Evolutionary conservation across 805 yeast species (phyloP), one percentile per base, ranked within the genome.

Genomic region (Saturnispora halmiae): DNA sequence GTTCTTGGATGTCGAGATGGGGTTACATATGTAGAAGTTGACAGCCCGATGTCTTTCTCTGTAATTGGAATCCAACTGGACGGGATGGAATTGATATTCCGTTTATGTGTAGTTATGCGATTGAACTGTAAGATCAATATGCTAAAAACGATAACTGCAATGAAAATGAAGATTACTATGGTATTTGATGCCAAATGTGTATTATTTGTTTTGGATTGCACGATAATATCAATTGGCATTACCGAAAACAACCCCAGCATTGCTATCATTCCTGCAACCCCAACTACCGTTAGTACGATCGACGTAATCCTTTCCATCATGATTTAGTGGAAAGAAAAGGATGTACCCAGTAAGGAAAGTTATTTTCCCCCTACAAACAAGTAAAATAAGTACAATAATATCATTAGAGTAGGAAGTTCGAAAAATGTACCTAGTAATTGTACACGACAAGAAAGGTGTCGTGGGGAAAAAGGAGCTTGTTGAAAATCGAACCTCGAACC

Each of bases 151-250:
- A 83, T 76, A 1, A 75, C 60, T 2, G 77, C 84, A 51, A 83
- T 69, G 6, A 82, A 85, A 34, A 77, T 73, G 6, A 83, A 75
- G 16, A 87, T 84, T 44, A 88, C 84, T 46, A 88, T 79, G 3
- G 90, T 75, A 55, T 87, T 85, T 56, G 84, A 65, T 1, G 84
- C 92, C 50, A 82, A 75, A 30, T 47, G 43, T 45, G 74, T 73
- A 10, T 68, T 60, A 4, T 75, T 61, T 6, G 65, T 65, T 3
- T 75, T 65, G 1, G 80, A 68, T 49, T 75, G 72, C 1, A 73
- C 67, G 45, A 87, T 76, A 24, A 86, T 76, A 59, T 90, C 96
- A 13, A 86, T 73, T 0, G 94, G 94, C 1, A 90, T 65, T 7
- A 82, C 82, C 2, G 83, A 65, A 21, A 78, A 65, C 41, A 87